Conservation (phyloP, 495 filamentous ascomycete genomes). For the Jackrogersella multiformis region DNA sequence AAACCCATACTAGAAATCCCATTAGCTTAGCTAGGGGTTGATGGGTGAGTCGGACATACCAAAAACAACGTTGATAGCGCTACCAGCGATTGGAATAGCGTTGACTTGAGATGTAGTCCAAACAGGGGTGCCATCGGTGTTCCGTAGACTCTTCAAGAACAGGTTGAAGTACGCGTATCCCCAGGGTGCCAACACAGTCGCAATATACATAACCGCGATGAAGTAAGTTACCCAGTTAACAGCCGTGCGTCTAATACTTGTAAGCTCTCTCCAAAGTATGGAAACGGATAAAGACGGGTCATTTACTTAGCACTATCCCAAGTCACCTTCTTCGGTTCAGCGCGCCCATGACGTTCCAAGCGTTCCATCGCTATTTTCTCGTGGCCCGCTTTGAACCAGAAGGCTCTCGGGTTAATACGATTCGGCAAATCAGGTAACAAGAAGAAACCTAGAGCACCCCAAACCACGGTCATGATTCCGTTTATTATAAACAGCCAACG, state of each 20-base stretch:
- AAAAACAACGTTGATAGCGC: slow-evolving; percentile 50
- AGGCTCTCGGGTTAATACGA: slow-evolving; percentile 48
- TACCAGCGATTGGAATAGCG: slow-evolving; percentile 50
- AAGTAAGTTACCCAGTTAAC: slow-evolving; percentile 50
- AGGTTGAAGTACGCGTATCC: slow-evolving; percentile 56
- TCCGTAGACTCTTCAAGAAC: slow-evolving; percentile 49
- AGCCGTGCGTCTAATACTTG: slow-evolving; percentile 44
- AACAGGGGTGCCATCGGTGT: slow-evolving; percentile 45
- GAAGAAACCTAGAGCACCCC: slow-evolving; percentile 59
- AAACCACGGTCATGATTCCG: slow-evolving; percentile 58
- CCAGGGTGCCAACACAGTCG: slow-evolving; percentile 50
- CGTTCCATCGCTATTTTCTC: slow-evolving; percentile 43
- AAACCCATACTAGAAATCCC: slow-evolving; percentile 47
- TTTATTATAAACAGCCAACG: slow-evolving; percentile 66
- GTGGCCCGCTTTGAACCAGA: slow-evolving; percentile 49
- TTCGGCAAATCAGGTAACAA: slow-evolving; percentile 62
- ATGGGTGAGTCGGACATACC: slow-evolving; percentile 27
- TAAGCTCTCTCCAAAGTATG: slow-evolving; percentile 12
- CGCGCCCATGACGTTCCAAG: slow-evolving; percentile 46
- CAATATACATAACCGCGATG: slow-evolving; percentile 49
- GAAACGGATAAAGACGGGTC: not conserved
- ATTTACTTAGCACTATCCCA: slow-evolving; percentile 49
- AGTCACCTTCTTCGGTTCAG: slow-evolving; percentile 50
- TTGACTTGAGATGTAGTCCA: slow-evolving; percentile 52
- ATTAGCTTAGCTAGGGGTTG: slow-evolving; percentile 9